These are phyloP conservation scores for Fusarium cyanostomum DNA, from an alignment of 2,329 filamentous ascomycete species.

Conservation along the genomic window DNA sequence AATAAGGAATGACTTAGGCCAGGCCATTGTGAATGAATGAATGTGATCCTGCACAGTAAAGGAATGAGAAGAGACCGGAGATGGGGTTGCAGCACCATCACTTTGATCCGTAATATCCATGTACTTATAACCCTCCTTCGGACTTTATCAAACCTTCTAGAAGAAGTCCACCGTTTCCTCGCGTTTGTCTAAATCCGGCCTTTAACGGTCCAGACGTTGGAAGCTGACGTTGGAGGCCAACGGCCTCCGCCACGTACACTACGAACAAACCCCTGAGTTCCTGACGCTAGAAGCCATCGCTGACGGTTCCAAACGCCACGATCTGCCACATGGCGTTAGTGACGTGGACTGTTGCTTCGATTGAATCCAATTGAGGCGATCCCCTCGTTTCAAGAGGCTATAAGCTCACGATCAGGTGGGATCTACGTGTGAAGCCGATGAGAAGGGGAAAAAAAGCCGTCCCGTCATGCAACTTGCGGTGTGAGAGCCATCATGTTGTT, in stretches of 20 bases:
- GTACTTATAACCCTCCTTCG: conserved; percentile 6
- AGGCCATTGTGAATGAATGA: conserved; percentile 22
- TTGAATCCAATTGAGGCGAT: neutral
- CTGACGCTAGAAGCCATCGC: conserved; percentile 26
- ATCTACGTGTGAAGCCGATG: conserved; percentile 2
- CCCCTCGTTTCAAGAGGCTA: conserved; percentile 5
- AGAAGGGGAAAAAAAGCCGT: neutral
- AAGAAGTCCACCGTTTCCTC: conserved; percentile 6
- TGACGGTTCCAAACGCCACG: conserved; percentile 25
- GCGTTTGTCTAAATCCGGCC: conserved; percentile 28
- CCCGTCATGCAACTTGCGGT: conserved; percentile 5
- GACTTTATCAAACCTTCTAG: conserved; percentile 8
- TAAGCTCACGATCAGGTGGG: neutral
- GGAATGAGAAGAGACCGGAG: conserved; percentile 1
- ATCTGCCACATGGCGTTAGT: conserved; percentile 29
- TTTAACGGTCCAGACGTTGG: conserved; percentile 15
- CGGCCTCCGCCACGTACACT: neutral
- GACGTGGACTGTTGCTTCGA: conserved; percentile 12
- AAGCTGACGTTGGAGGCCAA: conserved; percentile 9
- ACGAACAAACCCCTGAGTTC: conserved; percentile 7
- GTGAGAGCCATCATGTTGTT: conserved; percentile 6
- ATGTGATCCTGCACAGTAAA: conserved; percentile 13
- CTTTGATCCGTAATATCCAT: neutral
- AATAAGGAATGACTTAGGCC: conserved; percentile 28
- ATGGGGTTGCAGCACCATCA: neutral